A percentile compares a stretch with the other conserved stretches of the same genome.
Conservation (phyloP, 2,329 filamentous ascomycete species). For the Emergomyces orientalis region DNA sequence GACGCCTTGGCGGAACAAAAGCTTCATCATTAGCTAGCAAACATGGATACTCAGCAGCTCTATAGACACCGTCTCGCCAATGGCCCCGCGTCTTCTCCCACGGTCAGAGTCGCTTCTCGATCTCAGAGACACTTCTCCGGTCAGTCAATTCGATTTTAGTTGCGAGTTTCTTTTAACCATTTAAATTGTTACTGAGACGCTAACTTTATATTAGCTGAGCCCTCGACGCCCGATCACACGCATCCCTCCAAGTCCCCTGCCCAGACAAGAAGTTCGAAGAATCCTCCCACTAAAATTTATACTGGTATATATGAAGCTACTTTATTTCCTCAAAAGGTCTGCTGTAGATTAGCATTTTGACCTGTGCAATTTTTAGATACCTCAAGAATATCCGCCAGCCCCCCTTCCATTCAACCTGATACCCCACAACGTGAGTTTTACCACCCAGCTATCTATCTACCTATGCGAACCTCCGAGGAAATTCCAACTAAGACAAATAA, state of each 20-base stretch:
- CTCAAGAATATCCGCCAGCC: slow-evolving; percentile 1
- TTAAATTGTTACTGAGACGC: background rate
- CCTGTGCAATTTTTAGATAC: background rate
- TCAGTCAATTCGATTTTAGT: background rate
- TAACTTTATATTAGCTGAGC: background rate
- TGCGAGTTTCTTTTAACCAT: background rate
- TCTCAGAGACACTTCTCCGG: background rate
- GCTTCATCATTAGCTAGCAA: background rate
- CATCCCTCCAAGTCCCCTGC: background rate
- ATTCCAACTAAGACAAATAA: slow-evolving; percentile 9
- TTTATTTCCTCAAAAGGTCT: background rate
- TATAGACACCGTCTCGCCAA: background rate
- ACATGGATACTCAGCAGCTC: background rate
- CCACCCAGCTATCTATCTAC: background rate
- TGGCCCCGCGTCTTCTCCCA: background rate
- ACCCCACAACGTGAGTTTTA: slow-evolving; percentile 8
- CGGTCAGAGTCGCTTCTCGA: background rate
- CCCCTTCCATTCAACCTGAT: background rate
- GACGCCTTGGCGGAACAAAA: background rate
- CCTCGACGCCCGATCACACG: slow-evolving; percentile 1
- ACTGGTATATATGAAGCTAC: background rate
- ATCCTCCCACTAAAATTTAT: background rate
- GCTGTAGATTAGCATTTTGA: background rate
- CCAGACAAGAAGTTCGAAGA: background rate
- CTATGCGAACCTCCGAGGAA: background rate